Evolutionary conservation across 2,329 filamentous ascomycete genomes (phyloP).

Genomic region (Chrysosphaeria jannelii): DNA sequence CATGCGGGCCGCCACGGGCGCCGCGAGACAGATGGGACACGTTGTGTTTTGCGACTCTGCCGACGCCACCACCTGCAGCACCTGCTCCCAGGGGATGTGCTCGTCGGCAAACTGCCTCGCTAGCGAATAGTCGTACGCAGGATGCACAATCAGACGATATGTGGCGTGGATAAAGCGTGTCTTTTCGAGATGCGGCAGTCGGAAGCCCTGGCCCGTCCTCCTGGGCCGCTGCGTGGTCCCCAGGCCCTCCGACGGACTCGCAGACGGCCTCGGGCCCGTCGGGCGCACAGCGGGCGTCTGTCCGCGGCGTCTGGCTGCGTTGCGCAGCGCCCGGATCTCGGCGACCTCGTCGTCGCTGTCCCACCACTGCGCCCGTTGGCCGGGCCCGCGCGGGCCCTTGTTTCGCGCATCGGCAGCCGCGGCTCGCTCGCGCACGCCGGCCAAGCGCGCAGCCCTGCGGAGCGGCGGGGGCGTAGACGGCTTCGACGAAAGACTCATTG

Average conservation of each 20-base stretch:
- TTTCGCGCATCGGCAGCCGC: too few species aligned
- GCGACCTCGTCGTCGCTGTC: constrained; percentile 70
- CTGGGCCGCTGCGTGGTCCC: too few species aligned
- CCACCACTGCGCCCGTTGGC: too few species aligned
- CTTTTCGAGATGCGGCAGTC: too few species aligned
- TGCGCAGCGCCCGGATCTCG: constrained; percentile 33
- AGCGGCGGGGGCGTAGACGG: too few species aligned
- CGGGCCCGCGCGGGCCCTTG: too few species aligned
- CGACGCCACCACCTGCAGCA: constrained; percentile 76
- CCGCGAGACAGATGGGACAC: constrained; percentile 84
- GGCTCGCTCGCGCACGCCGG: too few species aligned
- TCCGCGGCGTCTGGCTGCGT: constrained; percentile 42
- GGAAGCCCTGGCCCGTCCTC: too few species aligned
- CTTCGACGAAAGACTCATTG: too few species aligned
- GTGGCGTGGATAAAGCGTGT: constrained; percentile 79
- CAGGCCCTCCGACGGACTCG: too few species aligned
- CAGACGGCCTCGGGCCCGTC: too few species aligned
- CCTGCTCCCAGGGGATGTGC: constrained; percentile 67
- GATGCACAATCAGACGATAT: constrained; percentile 85
- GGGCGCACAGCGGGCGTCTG: constrained; percentile 75
- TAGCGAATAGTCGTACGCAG: constrained; percentile 44
- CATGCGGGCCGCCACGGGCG: constrained; percentile 84
- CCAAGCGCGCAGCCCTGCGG: too few species aligned
- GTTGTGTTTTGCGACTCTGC: constrained; percentile 63
- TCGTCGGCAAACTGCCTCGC: constrained; percentile 70